These are phyloP conservation scores for Pyrus hybrid DNA, from an alignment of 331 rosid genomes.

Conservation along the genomic window DNA sequence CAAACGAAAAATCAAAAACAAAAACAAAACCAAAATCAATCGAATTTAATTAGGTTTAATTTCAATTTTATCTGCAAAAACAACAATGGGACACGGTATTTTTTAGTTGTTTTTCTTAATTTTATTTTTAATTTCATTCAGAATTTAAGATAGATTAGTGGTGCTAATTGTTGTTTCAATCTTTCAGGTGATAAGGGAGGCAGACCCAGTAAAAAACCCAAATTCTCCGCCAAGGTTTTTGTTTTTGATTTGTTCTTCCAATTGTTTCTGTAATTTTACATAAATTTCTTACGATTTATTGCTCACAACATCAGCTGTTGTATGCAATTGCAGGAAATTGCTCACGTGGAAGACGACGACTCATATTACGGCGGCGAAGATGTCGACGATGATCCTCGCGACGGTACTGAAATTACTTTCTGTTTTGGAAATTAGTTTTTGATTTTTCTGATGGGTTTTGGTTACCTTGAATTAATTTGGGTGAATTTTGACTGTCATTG, in stretches of 20 bases:
- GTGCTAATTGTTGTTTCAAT: neutral
- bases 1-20: neutral
- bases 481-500: neutral
- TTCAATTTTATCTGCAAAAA: neutral
- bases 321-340: constrained; percentile 39
- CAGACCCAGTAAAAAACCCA: constrained; percentile 59
- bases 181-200: constrained; percentile 58
- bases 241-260: neutral
- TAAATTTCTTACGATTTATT: too few relatives aligned
- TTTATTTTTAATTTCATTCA: neutral
- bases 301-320: neutral
- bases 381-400: constrained; percentile 37
- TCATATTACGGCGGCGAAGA: constrained; percentile 46
- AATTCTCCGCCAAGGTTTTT: constrained; percentile 43
- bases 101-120: too few relatives aligned
- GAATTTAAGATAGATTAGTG: neutral
- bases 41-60: neutral
- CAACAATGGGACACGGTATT: constrained; percentile 23
- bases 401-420: constrained; percentile 33
- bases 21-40: neutral
- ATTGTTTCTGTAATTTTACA: too few relatives aligned
- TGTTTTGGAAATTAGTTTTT: neutral
- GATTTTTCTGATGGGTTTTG: neutral
- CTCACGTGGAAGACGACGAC: constrained; percentile 37
- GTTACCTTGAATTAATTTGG: neutral